phyloP scores from a whole-genome alignment of 495 filamentous ascomycete species.

The Lophiostoma macrostomum region DNA sequence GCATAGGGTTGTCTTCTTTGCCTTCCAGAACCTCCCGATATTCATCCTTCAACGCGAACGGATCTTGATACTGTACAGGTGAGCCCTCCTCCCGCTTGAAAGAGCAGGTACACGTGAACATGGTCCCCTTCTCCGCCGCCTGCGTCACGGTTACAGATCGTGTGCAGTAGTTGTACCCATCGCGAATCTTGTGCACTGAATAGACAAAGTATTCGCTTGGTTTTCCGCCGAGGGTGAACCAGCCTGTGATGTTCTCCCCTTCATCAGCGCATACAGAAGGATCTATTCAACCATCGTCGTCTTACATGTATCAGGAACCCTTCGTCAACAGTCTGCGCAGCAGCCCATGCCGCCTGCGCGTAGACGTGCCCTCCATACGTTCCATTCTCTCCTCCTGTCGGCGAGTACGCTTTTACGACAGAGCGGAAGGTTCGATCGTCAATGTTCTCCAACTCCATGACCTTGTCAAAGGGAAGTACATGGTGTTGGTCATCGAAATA shows the following conservation, averaged over 20 bases:
- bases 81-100: slow-evolving; percentile 55
- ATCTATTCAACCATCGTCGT: slow-evolving; percentile 6
- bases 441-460: slow-evolving; percentile 35
- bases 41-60: slow-evolving; percentile 37
- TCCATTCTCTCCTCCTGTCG: slow-evolving; percentile 23
- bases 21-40: slow-evolving; percentile 43
- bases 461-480: slow-evolving; percentile 33
- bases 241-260: slow-evolving; percentile 61
- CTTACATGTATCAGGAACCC: slow-evolving; percentile 62
- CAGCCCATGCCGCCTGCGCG: slow-evolving; percentile 61
- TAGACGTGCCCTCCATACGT: slow-evolving; percentile 64
- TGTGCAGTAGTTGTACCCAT: slow-evolving; percentile 57
- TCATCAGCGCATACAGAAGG: background rate
- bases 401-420: slow-evolving; percentile 29
- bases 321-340: slow-evolving; percentile 51
- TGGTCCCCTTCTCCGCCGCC: slow-evolving; percentile 49
- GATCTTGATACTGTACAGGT: slow-evolving; percentile 45
- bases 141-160: slow-evolving; percentile 58
- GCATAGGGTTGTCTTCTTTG: slow-evolving; percentile 39
- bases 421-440: slow-evolving; percentile 36
- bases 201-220: slow-evolving; percentile 60
- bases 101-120: slow-evolving; percentile 60
- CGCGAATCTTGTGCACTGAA: slow-evolving; percentile 51
- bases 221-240: slow-evolving; percentile 58
- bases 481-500: slow-evolving; percentile 13